phyloP scores from a whole-genome alignment of 768 basidiomycete genomes.

The Lactarius akahatsu region DNA sequence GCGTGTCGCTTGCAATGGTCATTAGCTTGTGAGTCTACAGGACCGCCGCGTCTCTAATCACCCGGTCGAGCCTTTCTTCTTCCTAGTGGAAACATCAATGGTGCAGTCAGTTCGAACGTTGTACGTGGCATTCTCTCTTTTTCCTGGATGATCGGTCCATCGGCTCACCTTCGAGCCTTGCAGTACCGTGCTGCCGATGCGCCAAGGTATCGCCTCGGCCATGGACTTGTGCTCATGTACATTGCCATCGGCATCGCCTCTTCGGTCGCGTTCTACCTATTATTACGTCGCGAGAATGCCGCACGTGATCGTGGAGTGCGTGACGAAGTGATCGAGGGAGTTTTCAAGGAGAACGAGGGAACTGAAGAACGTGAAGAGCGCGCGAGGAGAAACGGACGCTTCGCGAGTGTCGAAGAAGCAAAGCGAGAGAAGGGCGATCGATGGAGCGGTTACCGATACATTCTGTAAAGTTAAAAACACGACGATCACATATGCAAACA shows the following conservation, averaged over 20 bases:
- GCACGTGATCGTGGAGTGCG: slow-evolving; percentile 64
- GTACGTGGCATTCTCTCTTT: slow-evolving; percentile 42
- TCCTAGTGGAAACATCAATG: slow-evolving; percentile 66
- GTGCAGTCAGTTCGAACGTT: slow-evolving; percentile 74
- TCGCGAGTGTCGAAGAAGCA: slow-evolving; percentile 58
- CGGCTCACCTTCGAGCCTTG: not conserved
- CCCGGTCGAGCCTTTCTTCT: slow-evolving; percentile 2
- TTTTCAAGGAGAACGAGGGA: slow-evolving; percentile 38
- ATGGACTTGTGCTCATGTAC: slow-evolving; percentile 71
- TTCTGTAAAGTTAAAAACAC: slow-evolving; percentile 39
- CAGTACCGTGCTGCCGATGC: slow-evolving; percentile 63
- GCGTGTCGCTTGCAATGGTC: slow-evolving; percentile 67
- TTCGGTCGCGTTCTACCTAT: slow-evolving; percentile 42
- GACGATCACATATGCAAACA: slow-evolving; percentile 18
- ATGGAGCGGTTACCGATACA: slow-evolving; percentile 78
- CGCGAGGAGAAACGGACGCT: slow-evolving; percentile 55
- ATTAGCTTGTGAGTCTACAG: slow-evolving; percentile 53
- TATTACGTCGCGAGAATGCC: slow-evolving; percentile 61
- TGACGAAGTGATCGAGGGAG: slow-evolving; percentile 62
- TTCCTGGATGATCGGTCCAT: not conserved
- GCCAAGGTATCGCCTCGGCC: slow-evolving; percentile 65
- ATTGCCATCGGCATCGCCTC: slow-evolving; percentile 60
- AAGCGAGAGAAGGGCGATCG: slow-evolving; percentile 68
- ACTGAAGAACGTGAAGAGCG: slow-evolving; percentile 21
- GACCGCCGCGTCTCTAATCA: not conserved